Base-by-base conservation (phyloP, 2,329 filamentous ascomycete genomes). In the Nothophaeocryptopus gaeumannii region DNA sequence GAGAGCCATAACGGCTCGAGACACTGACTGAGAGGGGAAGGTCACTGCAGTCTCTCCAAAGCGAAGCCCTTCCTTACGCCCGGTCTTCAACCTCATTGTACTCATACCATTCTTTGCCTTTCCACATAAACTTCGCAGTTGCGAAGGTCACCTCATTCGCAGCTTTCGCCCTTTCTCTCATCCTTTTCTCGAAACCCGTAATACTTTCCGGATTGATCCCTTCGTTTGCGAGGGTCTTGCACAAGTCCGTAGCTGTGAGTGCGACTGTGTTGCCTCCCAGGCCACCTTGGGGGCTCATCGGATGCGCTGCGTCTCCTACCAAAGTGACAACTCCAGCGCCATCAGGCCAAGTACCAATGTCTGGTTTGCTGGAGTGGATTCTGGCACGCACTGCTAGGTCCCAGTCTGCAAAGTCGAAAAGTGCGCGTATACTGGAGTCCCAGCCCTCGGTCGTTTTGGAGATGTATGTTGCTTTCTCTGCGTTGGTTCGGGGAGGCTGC, bases 91-190 rank as follows among this genome's bases (percentile, higher is more conserved):
- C 33, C 34, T 45, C 42, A 2, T 29, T 11, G 26, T 45, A 45
- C 26, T 45, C 42, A 5, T 45, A 26, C 42, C 32, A 37, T n/a
- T 45, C 42, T 26, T 45, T 45, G 12, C 42, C 42, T 16, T 14
- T 38, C 13, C 35, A 37, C 44, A 39, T 39, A 12, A 31, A 46
- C 35, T 46, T 46, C 15, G 43, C 34, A 11, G 43, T 14, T 10
- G n/a, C 36, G 20, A 39, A 46, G n/a, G 43, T 38, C 8, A 16
- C 15, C 3, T 46, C 43, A n/a, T 38, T 29, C n/a, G 43, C 34
- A 16, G 38, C 20, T 20, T 31, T 46, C 2, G 43, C 43, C 12
- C 30, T 29, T 7, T n/a, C 16, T n/a, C 35, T 46, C 20, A 46
- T 29, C 11, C 43, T 16, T n/a, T 31, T 15, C 15, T 39, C 43